Conservation (phyloP, 2,329 filamentous ascomycete genomes). For the Waltergamsia citrina region DNA sequence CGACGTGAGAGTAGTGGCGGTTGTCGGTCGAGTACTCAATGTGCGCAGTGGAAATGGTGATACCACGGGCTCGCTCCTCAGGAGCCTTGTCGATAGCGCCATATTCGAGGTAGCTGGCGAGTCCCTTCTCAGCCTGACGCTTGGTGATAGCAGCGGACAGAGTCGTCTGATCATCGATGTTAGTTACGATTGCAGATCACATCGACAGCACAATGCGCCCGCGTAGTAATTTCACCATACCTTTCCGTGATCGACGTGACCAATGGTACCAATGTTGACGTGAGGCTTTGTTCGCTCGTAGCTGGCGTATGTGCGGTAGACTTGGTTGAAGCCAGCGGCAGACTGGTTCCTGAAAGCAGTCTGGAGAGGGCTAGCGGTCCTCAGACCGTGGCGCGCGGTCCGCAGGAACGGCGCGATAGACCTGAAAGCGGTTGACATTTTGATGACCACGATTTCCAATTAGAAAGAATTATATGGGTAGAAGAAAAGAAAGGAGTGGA, state of each 20-base stretch:
- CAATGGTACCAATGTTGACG: slow-evolving; percentile 98
- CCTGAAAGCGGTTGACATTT: slow-evolving; percentile 75
- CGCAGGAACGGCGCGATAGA: slow-evolving; percentile 70
- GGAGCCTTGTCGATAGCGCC: slow-evolving; percentile 97
- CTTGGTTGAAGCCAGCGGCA: slow-evolving; percentile 53
- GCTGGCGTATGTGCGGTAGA: slow-evolving; percentile 55
- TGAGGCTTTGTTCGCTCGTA: slow-evolving; percentile 93
- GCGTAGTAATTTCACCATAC: slow-evolving; percentile 32
- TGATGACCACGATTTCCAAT: slow-evolving; percentile 28
- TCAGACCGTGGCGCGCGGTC: slow-evolving; percentile 67
- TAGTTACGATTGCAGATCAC: neutral
- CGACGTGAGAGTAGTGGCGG: slow-evolving; percentile 98
- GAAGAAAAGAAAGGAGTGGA: slow-evolving; percentile 11
- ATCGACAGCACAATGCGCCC: neutral
- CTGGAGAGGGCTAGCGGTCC: slow-evolving; percentile 68
- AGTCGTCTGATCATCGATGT: slow-evolving; percentile 62
- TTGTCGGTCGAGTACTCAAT: slow-evolving; percentile 94
- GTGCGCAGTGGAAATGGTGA: slow-evolving; percentile 96
- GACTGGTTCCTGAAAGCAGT: slow-evolving; percentile 54
- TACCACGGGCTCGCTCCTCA: slow-evolving; percentile 99
- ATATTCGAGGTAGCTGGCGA: slow-evolving; percentile 94
- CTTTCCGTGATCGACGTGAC: slow-evolving; percentile 99
- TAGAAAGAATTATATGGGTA: slow-evolving; percentile 9
- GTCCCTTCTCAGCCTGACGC: slow-evolving; percentile 88
- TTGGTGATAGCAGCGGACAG: slow-evolving; percentile 98